Conservation (phyloP, 192 early-diverging fungal genomes). For the Coemansia sp. region DNA sequence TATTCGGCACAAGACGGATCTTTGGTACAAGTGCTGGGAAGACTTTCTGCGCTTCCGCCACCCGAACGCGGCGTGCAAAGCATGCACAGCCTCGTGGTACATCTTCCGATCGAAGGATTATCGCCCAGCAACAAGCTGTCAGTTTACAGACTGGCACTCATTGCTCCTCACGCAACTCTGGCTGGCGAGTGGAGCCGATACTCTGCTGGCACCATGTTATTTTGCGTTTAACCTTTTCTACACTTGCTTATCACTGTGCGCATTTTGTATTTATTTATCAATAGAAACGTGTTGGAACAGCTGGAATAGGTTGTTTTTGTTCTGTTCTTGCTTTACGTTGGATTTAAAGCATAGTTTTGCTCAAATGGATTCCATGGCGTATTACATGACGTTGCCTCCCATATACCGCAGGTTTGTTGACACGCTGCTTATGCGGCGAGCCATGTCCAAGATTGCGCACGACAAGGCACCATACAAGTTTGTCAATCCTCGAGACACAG, state of each 20-base stretch:
- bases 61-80: neutral
- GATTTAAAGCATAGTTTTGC: neutral
- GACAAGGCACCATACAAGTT: neutral
- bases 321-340: neutral
- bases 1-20: constrained; percentile 36
- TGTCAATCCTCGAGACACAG: neutral
- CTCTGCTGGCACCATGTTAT: constrained; percentile 37
- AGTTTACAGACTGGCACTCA: constrained; percentile 37
- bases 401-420: constrained; percentile 4
- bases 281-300: too few relatives aligned
- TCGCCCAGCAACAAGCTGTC: constrained; percentile 9
- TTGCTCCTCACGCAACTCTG: constrained; percentile 29
- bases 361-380: neutral
- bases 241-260: neutral
- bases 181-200: constrained; percentile 21
- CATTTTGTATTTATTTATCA: neutral
- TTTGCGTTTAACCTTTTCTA: constrained; percentile 23
- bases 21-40: constrained; percentile 24
- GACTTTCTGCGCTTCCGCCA: neutral
- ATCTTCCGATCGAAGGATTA: constrained; percentile 23
- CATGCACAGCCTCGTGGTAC: constrained; percentile 3
- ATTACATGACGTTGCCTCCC: neutral
- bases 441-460: neutral
- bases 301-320: too few relatives aligned
- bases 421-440: neutral